Conservation (phyloP, 139 green algal species). For the Picochlorum costavermella region DNA sequence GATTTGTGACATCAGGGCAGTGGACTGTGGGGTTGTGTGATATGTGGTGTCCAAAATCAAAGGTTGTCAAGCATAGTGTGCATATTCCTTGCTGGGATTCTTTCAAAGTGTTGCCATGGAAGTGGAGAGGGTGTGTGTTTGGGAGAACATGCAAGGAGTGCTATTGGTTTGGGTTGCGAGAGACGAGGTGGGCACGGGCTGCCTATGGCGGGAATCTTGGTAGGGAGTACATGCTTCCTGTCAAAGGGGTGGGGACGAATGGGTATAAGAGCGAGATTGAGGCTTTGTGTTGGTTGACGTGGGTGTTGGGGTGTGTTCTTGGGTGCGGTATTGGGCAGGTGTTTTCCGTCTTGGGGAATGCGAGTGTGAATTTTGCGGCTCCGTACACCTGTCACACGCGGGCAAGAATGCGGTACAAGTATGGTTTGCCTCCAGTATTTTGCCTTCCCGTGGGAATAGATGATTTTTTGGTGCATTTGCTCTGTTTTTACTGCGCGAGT, state of each 20-base stretch:
- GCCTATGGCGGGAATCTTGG: constrained; percentile 27
- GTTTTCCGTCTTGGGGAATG: constrained; percentile 23
- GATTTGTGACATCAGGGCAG: constrained; percentile 14
- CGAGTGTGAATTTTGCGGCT: constrained; percentile 26
- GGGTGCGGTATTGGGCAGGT: constrained; percentile 23
- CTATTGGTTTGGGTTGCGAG: constrained; percentile 30
- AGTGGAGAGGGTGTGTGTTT: constrained; percentile 25
- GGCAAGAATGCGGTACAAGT: constrained; percentile 26
- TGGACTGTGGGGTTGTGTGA: constrained; percentile 33
- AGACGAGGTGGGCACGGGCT: constrained; percentile 27
- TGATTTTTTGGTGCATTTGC: constrained; percentile 35
- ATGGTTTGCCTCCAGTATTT: constrained; percentile 28
- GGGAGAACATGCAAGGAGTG: constrained; percentile 18
- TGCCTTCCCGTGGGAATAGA: constrained; percentile 28
- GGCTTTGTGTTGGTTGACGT: constrained; percentile 21
- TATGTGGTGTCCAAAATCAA: constrained; percentile 26
- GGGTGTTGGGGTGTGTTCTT: constrained; percentile 17
- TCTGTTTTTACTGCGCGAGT: constrained; percentile 33
- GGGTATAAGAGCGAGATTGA: constrained; percentile 31
- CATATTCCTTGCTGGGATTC: constrained; percentile 38
- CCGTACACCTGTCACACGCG: constrained; percentile 33
- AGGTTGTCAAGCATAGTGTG: constrained; percentile 27
- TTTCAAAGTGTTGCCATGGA: constrained; percentile 20
- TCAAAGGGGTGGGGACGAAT: constrained; percentile 13
- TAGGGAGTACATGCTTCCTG: constrained; percentile 26